phyloP scores from a whole-genome alignment of 179 eudicot species.

The Nepenthes alata region DNA sequence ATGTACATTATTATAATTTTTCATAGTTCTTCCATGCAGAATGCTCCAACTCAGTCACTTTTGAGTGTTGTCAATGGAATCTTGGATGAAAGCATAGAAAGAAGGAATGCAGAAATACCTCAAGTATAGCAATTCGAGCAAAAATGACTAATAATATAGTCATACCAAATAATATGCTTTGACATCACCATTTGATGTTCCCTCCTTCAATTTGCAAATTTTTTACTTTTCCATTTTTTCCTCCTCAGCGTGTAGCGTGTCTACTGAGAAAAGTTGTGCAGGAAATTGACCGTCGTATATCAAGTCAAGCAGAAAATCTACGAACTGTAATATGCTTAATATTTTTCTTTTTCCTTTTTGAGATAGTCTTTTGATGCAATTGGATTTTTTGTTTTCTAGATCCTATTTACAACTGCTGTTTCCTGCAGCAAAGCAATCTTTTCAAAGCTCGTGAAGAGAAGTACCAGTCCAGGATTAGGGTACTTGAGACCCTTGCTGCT shows the following conservation, averaged over 20 bases:
- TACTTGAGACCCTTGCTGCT: constrained; percentile 84
- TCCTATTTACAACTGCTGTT: neutral
- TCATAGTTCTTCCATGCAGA: constrained; percentile 33
- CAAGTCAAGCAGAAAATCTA: constrained; percentile 86
- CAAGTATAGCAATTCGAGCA: constrained; percentile 35
- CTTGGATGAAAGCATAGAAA: constrained; percentile 73
- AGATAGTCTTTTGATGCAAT: neutral
- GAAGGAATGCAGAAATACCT: constrained; percentile 79
- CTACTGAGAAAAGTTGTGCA: constrained; percentile 84
- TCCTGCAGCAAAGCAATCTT: constrained; percentile 68
- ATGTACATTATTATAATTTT: neutral
- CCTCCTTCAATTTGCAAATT: neutral
- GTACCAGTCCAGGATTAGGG: constrained; percentile 74
- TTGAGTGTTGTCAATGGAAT: constrained; percentile 72
- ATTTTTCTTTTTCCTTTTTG: neutral
- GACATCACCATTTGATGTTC: neutral
- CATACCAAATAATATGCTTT: neutral
- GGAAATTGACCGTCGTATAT: constrained; percentile 84
- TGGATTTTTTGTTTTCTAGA: constrained; percentile 3
- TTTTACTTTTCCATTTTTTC: neutral
- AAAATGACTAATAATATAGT: too few relatives aligned
- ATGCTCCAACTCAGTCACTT: constrained; percentile 93
- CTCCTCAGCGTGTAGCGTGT: constrained; percentile 64
- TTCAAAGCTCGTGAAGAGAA: constrained; percentile 85
- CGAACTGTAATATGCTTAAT: constrained; percentile 47